Evolutionary conservation across 805 yeast species (phyloP).

Genomic region (Starmerella floricola): DNA sequence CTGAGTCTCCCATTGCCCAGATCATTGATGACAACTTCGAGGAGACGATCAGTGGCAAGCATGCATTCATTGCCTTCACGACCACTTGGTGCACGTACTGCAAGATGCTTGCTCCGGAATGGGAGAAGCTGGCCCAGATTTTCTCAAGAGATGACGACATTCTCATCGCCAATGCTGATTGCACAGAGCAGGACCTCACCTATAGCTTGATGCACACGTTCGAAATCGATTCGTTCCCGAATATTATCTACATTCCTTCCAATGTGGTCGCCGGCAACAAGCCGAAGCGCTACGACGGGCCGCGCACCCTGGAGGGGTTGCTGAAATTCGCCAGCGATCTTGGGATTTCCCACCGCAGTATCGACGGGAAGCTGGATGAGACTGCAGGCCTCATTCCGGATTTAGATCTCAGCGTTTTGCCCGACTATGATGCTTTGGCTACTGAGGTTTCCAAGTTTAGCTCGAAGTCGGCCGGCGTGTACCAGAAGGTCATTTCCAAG

Average conservation of each 20-base stretch:
- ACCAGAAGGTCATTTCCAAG: slow-evolving; percentile 26
- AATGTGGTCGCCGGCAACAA: slow-evolving; percentile 1
- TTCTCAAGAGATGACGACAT: slow-evolving; percentile 33
- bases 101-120: slow-evolving; percentile 39
- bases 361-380: slow-evolving; percentile 32
- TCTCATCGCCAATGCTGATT: slow-evolving; percentile 38
- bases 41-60: slow-evolving; percentile 30
- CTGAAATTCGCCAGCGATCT: slow-evolving; percentile 37
- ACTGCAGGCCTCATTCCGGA: slow-evolving; percentile 34
- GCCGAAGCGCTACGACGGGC: slow-evolving; percentile 36
- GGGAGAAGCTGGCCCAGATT: slow-evolving; percentile 39
- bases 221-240: slow-evolving; percentile 40
- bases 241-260: slow-evolving; percentile 39
- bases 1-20: slow-evolving; percentile 9
- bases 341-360: slow-evolving; percentile 33
- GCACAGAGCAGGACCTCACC: slow-evolving; percentile 31
- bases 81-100: slow-evolving; percentile 56
- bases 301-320: slow-evolving; percentile 40
- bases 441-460: slow-evolving; percentile 26
- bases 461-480: slow-evolving; percentile 20
- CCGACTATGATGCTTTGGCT: slow-evolving; percentile 13
- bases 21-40: slow-evolving; percentile 36
- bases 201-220: slow-evolving; percentile 34
- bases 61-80: slow-evolving; percentile 43
- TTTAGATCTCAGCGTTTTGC: slow-evolving; percentile 26